A percentile compares a stretch with the other conserved stretches of the same genome.
These are phyloP conservation scores for Vitis cinerea DNA, from an alignment of 164 flowering plant genomes.

Conservation along the genomic window DNA sequence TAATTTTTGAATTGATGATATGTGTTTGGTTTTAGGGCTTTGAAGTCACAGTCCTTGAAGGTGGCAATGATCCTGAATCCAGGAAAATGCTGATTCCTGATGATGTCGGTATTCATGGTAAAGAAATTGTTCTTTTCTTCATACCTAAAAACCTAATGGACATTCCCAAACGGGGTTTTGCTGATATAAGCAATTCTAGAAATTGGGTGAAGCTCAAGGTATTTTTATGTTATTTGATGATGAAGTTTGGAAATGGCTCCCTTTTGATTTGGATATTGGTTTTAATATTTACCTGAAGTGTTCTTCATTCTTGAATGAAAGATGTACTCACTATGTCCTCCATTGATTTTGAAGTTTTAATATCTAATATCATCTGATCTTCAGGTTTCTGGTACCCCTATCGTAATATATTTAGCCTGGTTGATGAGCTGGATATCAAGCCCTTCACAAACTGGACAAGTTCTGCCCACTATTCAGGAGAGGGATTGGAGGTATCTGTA, in stretches of 20 bases:
- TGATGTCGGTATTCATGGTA: slow-evolving; percentile 50
- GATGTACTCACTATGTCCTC: no score
- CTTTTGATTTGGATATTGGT: no score
- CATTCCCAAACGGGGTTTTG: no score
- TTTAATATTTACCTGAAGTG: no score
- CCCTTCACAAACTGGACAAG: slow-evolving; percentile 61
- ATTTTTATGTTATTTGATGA: no score
- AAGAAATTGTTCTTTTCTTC: not conserved
- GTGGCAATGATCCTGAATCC: slow-evolving; percentile 22
- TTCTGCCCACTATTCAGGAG: slow-evolving; percentile 60
- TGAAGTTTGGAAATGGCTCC: no score
- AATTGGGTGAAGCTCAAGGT: no score
- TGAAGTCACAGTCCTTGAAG: slow-evolving; percentile 57
- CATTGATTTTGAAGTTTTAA: no score
- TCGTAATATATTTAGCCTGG: slow-evolving; percentile 52
- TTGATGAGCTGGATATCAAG: slow-evolving; percentile 57
- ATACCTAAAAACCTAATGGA: not conserved
- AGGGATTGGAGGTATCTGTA: slow-evolving; percentile 53
- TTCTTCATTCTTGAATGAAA: no score
- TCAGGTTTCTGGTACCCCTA: slow-evolving; percentile 65
- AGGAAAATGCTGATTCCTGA: slow-evolving; percentile 24
- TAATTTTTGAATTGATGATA: not conserved
- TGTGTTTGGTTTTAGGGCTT: slow-evolving; percentile 39
- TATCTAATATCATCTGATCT: not conserved
- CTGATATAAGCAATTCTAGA: no score